These are phyloP conservation scores for Aegilops speltoides DNA, from an alignment of 176 grass and related monocot genomes.

Conservation along the genomic window DNA sequence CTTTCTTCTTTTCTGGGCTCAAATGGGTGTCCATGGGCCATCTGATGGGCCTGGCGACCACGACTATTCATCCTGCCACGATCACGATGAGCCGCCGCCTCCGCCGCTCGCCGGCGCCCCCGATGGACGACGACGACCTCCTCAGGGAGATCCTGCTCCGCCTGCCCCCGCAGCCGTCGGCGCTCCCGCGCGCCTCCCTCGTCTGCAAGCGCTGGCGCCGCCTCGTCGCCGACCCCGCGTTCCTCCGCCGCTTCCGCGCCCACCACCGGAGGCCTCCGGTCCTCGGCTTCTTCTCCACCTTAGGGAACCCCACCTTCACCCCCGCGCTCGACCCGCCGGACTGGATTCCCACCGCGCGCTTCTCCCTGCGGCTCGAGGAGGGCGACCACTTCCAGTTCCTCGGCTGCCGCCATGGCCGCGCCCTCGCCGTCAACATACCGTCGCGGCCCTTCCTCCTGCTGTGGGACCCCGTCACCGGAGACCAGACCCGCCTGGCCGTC, in stretches of 20 bases:
- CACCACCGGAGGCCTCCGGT: background rate
- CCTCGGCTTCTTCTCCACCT: constrained; percentile 18
- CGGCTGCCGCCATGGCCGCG: constrained; percentile 25
- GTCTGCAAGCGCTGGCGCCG: constrained; percentile 3
- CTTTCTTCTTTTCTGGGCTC: background rate
- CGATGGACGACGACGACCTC: constrained; percentile 24
- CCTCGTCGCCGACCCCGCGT: constrained; percentile 4
- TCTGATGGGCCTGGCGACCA: background rate
- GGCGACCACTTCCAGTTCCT: background rate
- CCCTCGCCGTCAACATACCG: background rate
- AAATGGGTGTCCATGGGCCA: background rate
- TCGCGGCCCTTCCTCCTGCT: background rate
- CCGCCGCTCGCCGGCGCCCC: background rate
- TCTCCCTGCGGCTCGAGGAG: background rate
- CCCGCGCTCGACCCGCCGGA: background rate
- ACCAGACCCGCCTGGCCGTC: background rate
- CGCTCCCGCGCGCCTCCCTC: constrained; percentile 4
- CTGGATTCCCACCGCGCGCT: background rate
- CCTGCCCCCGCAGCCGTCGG: background rate
- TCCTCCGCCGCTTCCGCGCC: constrained; percentile 19
- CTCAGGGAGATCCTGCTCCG: constrained; percentile 3
- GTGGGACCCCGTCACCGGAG: background rate
- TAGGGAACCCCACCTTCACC: background rate
- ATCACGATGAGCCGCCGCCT: background rate
- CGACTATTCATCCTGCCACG: too few species aligned